phyloP scores from a whole-genome alignment of 148 eudicot species.

The Salicornia ramosissima region DNA sequence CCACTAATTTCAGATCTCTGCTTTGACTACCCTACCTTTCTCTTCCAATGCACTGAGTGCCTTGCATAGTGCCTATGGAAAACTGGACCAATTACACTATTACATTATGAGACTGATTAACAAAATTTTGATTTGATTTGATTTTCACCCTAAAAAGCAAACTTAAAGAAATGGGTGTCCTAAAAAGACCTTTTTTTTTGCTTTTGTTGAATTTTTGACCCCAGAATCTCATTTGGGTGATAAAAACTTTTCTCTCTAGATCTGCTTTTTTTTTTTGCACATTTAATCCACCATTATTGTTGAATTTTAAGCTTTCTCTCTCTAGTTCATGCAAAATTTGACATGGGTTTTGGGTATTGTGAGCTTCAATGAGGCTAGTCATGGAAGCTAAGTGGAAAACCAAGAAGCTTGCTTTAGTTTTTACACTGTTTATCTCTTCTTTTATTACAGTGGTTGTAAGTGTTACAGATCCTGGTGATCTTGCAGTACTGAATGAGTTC shows the following conservation, averaged over 20 bases:
- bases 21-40: not conserved
- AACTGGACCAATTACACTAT: conserved; percentile 8
- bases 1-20: conserved; percentile 16
- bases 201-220: not conserved
- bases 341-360: conserved; percentile 17
- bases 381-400: conserved; percentile 13
- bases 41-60: not conserved
- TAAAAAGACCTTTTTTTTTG: conserved; percentile 8
- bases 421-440: conserved; percentile 18
- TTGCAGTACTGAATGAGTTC: conserved; percentile 58
- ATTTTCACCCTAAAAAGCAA: conserved; percentile 5
- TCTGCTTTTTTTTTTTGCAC: not conserved
- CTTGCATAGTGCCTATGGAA: conserved; percentile 1
- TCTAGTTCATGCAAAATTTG: conserved; percentile 1
- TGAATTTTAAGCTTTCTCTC: not conserved
- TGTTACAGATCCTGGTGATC: conserved; percentile 65
- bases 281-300: not conserved
- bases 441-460: conserved; percentile 31
- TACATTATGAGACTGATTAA: conserved; percentile 9
- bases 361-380: not conserved
- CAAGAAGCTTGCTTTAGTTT: conserved; percentile 3
- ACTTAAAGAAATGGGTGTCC: not conserved
- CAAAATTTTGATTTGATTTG: not conserved
- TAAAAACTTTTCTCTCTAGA: conserved; percentile 12
- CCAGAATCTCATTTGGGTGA: not conserved